These are phyloP conservation scores for Amaranthus palmeri DNA, from an alignment of 148 eudicot genomes.

Conservation along the genomic window DNA sequence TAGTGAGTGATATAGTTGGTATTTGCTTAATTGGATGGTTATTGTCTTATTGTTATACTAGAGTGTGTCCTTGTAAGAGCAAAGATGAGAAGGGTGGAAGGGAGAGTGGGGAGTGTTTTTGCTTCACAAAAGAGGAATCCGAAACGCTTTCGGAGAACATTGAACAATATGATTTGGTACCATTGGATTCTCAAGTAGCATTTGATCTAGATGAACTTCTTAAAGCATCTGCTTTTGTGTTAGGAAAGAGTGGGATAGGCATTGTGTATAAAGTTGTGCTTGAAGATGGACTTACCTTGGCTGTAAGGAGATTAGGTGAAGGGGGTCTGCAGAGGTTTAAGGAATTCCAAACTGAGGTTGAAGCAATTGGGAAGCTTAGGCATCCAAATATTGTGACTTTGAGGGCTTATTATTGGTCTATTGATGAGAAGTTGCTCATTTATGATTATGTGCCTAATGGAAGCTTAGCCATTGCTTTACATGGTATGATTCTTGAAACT, in stretches of 20 bases:
- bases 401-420: slow-evolving; percentile 92
- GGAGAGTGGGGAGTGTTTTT: slow-evolving; percentile 58
- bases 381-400: slow-evolving; percentile 81
- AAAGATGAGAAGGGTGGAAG: slow-evolving; percentile 49
- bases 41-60: slow-evolving; percentile 75
- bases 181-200: slow-evolving; percentile 61
- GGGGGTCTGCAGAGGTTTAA: slow-evolving; percentile 93
- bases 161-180: slow-evolving; percentile 80
- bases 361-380: slow-evolving; percentile 85
- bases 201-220: slow-evolving; percentile 91
- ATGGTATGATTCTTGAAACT: slow-evolving; percentile 44
- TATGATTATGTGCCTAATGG: slow-evolving; percentile 77
- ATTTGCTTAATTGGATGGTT: slow-evolving; percentile 82
- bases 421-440: slow-evolving; percentile 93
- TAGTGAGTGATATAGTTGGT: slow-evolving; percentile 70
- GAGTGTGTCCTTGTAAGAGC: slow-evolving; percentile 45
- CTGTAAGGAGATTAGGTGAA: slow-evolving; percentile 94
- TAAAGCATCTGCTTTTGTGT: slow-evolving; percentile 95
- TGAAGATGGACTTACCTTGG: slow-evolving; percentile 78
- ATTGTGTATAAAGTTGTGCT: slow-evolving; percentile 96
- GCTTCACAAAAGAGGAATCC: slow-evolving; percentile 85
- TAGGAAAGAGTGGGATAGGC: slow-evolving; percentile 94
- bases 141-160: slow-evolving; percentile 73
- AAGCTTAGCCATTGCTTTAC: slow-evolving; percentile 76
- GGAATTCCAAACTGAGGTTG: slow-evolving; percentile 91